phyloP scores from a whole-genome alignment of 1,139 yeast genomes.

The Geotrichum citri-aurantii region DNA sequence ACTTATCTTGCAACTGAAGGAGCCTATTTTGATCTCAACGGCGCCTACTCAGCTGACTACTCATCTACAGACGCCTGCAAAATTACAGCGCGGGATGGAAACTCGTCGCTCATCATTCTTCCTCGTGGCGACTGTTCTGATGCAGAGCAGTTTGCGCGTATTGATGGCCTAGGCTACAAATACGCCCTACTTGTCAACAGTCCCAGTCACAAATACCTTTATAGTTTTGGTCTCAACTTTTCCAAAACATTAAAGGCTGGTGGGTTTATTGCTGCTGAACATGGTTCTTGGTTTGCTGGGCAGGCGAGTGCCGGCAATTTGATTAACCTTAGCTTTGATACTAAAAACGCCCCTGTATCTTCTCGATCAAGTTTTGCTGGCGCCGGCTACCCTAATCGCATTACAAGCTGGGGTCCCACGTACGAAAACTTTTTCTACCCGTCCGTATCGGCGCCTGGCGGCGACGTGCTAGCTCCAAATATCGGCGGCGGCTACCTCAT shows the following conservation, averaged over 20 bases:
- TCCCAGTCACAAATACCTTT: not conserved
- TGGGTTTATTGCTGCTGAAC: slow-evolving; percentile 1
- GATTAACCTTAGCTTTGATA: not conserved
- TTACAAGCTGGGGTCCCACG: slow-evolving; percentile 25
- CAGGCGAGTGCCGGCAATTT: not conserved
- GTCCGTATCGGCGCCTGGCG: slow-evolving; percentile 25
- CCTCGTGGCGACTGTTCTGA: slow-evolving; percentile 9
- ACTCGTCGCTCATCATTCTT: not conserved
- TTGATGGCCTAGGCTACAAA: slow-evolving; percentile 2
- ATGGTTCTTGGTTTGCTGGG: not conserved
- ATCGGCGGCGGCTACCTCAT: slow-evolving; percentile 2
- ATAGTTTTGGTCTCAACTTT: not conserved
- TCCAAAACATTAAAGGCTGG: slow-evolving; percentile 2
- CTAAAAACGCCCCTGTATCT: slow-evolving; percentile 1
- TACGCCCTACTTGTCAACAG: slow-evolving; percentile 9
- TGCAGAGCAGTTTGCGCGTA: not conserved
- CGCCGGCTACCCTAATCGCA: slow-evolving; percentile 12
- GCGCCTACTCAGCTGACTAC: slow-evolving; percentile 1
- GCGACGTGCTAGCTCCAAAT: slow-evolving; percentile 8
- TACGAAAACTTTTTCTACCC: slow-evolving; percentile 25
- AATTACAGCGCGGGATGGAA: not conserved
- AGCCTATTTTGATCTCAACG: slow-evolving; percentile 8
- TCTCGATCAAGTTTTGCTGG: slow-evolving; percentile 1
- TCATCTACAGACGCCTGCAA: slow-evolving; percentile 1
- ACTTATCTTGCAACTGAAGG: slow-evolving; percentile 11